phyloP scores from a whole-genome alignment of 2,329 filamentous ascomycete genomes.

The Alternaria postmessia region DNA sequence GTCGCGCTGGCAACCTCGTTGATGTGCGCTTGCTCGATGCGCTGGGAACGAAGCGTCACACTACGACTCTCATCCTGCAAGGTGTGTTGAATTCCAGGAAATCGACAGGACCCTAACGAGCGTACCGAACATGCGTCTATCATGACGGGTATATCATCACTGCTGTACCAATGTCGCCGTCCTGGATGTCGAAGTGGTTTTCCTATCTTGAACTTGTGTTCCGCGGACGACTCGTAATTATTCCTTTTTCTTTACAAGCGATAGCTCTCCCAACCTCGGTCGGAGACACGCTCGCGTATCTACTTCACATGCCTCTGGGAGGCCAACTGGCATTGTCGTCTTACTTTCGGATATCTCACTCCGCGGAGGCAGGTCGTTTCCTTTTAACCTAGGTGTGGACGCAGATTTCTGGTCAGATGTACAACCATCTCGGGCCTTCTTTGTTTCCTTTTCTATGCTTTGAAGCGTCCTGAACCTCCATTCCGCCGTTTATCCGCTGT shows the following conservation, averaged over 20 bases:
- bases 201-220: background rate
- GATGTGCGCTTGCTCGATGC: background rate
- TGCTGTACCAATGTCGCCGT: background rate
- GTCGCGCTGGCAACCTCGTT: background rate
- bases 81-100: background rate
- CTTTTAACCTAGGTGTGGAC: background rate
- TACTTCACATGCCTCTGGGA: background rate
- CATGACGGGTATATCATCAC: background rate
- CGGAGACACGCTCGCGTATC: background rate
- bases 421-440: constrained; percentile 9
- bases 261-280: background rate
- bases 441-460: constrained; percentile 6
- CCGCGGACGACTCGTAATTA: background rate
- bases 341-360: background rate
- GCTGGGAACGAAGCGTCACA: background rate
- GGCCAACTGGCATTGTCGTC: background rate
- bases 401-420: background rate
- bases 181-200: too few relatives aligned
- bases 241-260: background rate
- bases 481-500: background rate
- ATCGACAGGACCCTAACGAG: background rate
- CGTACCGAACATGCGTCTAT: background rate
- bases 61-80: background rate
- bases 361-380: background rate
- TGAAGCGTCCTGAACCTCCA: background rate